These are phyloP conservation scores for Choanephora cucurbitarum DNA, from an alignment of 371 early-diverging fungal species.

Conservation along the genomic window DNA sequence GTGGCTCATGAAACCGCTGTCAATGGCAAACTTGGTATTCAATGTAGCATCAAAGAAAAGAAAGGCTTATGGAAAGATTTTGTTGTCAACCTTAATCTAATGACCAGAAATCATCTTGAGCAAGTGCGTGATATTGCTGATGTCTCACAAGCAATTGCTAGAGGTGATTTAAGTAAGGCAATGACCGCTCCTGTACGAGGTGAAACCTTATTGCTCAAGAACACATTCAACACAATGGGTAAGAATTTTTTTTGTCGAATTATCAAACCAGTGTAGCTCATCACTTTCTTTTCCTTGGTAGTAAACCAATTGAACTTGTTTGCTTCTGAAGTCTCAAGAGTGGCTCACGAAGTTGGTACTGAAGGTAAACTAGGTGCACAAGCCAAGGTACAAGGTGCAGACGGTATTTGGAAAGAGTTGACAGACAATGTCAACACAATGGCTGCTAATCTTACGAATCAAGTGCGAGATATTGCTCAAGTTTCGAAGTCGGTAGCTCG, in stretches of 20 bases:
- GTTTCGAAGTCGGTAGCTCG: slow-evolving; percentile 61
- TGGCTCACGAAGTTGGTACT: slow-evolving; percentile 56
- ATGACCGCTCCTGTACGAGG: slow-evolving; percentile 70
- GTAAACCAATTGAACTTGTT: slow-evolving; percentile 53
- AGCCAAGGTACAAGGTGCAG: slow-evolving; percentile 54
- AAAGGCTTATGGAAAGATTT: slow-evolving; percentile 77
- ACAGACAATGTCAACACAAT: slow-evolving; percentile 67
- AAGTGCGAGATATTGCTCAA: slow-evolving; percentile 62
- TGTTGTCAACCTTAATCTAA: slow-evolving; percentile 64
- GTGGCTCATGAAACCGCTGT: slow-evolving; percentile 68
- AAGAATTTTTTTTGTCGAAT: slow-evolving; percentile 23
- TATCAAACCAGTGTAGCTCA: too few relatives aligned
- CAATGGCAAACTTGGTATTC: slow-evolving; percentile 68
- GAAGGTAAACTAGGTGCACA: slow-evolving; percentile 53
- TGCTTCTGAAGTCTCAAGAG: slow-evolving; percentile 57
- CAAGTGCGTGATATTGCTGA: slow-evolving; percentile 77
- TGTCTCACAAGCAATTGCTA: slow-evolving; percentile 73
- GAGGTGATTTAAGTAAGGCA: slow-evolving; percentile 71
- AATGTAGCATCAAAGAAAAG: slow-evolving; percentile 51
- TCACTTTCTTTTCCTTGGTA: too few relatives aligned
- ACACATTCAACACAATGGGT: slow-evolving; percentile 75
- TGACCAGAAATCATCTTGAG: slow-evolving; percentile 67
- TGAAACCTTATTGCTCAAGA: slow-evolving; percentile 67
- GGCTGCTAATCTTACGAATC: slow-evolving; percentile 61
- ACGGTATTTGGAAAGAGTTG: slow-evolving; percentile 69